These are phyloP conservation scores for Claviceps spartinae DNA, from an alignment of 2,329 filamentous ascomycete species.

Conservation along the genomic window DNA sequence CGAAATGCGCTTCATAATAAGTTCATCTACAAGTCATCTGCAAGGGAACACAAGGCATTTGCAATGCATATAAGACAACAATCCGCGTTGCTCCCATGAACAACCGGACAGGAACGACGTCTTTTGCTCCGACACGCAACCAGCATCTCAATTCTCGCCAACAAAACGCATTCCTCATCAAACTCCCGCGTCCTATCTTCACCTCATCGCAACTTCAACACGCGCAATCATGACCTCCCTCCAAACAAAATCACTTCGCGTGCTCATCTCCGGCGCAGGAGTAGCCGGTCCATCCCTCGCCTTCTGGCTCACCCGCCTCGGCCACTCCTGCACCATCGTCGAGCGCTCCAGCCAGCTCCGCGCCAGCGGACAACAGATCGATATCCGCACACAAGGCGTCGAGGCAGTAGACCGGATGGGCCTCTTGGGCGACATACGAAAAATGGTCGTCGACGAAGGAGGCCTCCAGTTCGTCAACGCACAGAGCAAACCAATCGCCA, in stretches of 20 bases:
- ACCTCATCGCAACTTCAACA: not conserved
- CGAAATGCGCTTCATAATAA: too few species aligned
- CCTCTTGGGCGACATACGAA: constrained; percentile 22
- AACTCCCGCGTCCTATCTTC: not conserved
- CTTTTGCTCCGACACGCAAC: too few species aligned
- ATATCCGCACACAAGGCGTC: constrained; percentile 29
- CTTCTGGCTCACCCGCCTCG: constrained; percentile 24
- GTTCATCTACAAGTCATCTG: too few species aligned
- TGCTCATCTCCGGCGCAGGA: constrained; percentile 37
- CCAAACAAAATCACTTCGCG: constrained; percentile 21
- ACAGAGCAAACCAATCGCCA: constrained; percentile 23
- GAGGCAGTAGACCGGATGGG: constrained; percentile 25
- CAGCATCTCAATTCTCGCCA: too few species aligned
- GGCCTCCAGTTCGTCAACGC: constrained; percentile 34
- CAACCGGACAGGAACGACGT: too few species aligned
- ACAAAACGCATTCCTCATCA: not conserved
- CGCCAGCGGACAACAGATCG: constrained; percentile 29
- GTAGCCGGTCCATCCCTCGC: constrained; percentile 31
- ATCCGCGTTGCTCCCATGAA: too few species aligned
- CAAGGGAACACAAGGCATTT: too few species aligned
- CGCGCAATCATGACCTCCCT: not conserved
- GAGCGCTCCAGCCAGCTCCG: constrained; percentile 26
- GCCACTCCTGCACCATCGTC: constrained; percentile 27
- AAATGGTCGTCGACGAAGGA: constrained; percentile 29
- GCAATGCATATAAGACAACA: too few species aligned